A percentile compares a stretch with the other conserved stretches of the same genome.
These are phyloP conservation scores for Biancaea sappan DNA, from an alignment of 306 rosid genomes.

Conservation along the genomic window DNA sequence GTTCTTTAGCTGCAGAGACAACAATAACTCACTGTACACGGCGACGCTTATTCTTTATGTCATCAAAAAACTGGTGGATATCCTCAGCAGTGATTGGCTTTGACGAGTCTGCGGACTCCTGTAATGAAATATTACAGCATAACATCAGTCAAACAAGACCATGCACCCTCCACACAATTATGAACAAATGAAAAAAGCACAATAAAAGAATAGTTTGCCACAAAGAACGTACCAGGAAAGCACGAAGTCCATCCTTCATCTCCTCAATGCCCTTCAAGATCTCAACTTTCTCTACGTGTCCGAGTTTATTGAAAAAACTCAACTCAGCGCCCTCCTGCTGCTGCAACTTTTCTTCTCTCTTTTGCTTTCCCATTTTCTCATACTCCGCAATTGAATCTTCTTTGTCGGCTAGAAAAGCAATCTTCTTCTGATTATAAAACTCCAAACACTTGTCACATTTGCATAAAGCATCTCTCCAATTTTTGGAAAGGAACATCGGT, in stretches of 20 bases:
- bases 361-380: slow-evolving; percentile 83
- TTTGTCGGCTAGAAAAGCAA: slow-evolving; percentile 72
- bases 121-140: slow-evolving; percentile 33
- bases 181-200: slow-evolving; percentile 1
- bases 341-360: slow-evolving; percentile 84
- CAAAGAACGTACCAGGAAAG: slow-evolving; percentile 69
- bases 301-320: slow-evolving; percentile 70
- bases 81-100: slow-evolving; percentile 88
- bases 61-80: slow-evolving; percentile 83
- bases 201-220: slow-evolving; percentile 2
- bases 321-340: slow-evolving; percentile 78
- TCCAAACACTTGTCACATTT: slow-evolving; percentile 67
- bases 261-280: slow-evolving; percentile 91
- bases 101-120: slow-evolving; percentile 87
- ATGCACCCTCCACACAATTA: background rate
- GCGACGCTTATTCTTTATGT: slow-evolving; percentile 88
- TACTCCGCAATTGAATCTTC: slow-evolving; percentile 90
- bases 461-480: slow-evolving; percentile 85
- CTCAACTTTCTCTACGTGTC: slow-evolving; percentile 94
- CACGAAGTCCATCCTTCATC: slow-evolving; percentile 82
- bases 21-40: slow-evolving; percentile 58
- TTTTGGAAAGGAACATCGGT: slow-evolving; percentile 85
- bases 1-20: slow-evolving; percentile 28
- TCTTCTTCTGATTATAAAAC: slow-evolving; percentile 60
- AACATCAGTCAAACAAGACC: slow-evolving; percentile 17